Percentiles rank a stretch among this genome's conserved stretches.
phyloP scores from a whole-genome alignment of 1,284 basidiomycete species.

The Cutaneotrichosporon spelunceum region DNA sequence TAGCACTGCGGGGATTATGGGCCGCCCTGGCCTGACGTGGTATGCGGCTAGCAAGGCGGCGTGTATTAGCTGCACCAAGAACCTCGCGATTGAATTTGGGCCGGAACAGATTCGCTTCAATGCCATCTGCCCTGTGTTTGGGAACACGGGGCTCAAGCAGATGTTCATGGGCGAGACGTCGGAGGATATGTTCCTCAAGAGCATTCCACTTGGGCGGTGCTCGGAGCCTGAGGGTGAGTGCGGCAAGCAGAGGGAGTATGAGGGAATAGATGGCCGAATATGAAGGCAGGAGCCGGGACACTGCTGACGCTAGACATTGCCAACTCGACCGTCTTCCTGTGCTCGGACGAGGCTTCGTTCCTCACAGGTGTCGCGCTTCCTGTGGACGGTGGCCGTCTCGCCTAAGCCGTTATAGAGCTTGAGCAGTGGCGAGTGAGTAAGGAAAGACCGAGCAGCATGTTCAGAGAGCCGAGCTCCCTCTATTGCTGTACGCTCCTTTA shows the following conservation, averaged over 20 bases:
- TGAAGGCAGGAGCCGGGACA: background rate
- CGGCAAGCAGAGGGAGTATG: background rate
- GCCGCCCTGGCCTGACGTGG: slow-evolving; percentile 24
- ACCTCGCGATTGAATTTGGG: slow-evolving; percentile 23
- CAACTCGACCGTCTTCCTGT: slow-evolving; percentile 26
- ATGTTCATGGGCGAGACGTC: slow-evolving; percentile 23
- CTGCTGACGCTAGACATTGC: slow-evolving; percentile 27
- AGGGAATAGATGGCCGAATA: too few relatives aligned
- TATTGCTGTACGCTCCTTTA: too few relatives aligned
- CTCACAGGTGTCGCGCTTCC: slow-evolving; percentile 27
- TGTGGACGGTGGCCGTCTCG: slow-evolving; percentile 23
- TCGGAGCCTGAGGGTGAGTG: slow-evolving; percentile 23
- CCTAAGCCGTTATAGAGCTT: background rate
- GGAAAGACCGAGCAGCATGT: too few relatives aligned
- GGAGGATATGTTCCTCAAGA: slow-evolving; percentile 20
- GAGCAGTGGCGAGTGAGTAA: too few relatives aligned
- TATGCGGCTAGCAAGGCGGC: slow-evolving; percentile 22
- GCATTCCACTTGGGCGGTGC: slow-evolving; percentile 21
- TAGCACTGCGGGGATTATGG: slow-evolving; percentile 22
- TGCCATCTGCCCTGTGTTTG: slow-evolving; percentile 24
- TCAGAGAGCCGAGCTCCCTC: too few relatives aligned
- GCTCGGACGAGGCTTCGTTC: slow-evolving; percentile 25
- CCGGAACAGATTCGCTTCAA: slow-evolving; percentile 25
- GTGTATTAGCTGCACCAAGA: slow-evolving; percentile 19
- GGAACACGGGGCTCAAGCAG: slow-evolving; percentile 22